Evolutionary conservation across 345 rosid genomes (phyloP).

Genomic region (Diplotaxis tenuifolia): DNA sequence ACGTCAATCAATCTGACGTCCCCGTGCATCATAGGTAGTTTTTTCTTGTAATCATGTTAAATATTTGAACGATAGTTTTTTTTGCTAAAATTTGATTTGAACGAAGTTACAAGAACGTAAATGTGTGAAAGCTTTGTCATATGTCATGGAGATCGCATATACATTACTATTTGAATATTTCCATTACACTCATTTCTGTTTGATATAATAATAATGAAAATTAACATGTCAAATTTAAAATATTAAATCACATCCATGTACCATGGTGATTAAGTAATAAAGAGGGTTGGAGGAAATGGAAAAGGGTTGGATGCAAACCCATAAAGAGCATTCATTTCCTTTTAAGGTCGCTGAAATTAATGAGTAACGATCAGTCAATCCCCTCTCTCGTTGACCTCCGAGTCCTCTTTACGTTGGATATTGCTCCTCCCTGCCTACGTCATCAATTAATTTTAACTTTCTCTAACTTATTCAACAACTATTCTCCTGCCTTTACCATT

Average conservation of each 20-base stretch:
- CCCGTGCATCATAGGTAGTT: too few species aligned
- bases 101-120: too few species aligned
- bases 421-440: background rate
- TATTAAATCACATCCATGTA: conserved; percentile 8
- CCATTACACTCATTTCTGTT: background rate
- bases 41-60: too few species aligned
- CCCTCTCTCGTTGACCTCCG: conserved; percentile 16
- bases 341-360: conserved; percentile 34
- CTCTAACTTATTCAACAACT: conserved; percentile 18
- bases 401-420: conserved; percentile 21
- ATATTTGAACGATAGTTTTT: too few species aligned
- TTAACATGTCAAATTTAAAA: background rate
- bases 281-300: conserved; percentile 30
- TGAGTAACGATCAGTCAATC: conserved; percentile 38
- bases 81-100: too few species aligned
- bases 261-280: conserved; percentile 17
- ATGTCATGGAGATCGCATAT: too few species aligned
- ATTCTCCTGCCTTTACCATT: conserved; percentile 17
- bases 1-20: too few species aligned
- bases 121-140: too few species aligned
- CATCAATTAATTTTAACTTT: background rate
- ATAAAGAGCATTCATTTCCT: conserved; percentile 43
- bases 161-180: too few species aligned
- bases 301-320: conserved; percentile 40
- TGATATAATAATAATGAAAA: background rate